Conservation (phyloP, 2,329 filamentous ascomycete species). For the Aureobasidium sp. region DNA sequence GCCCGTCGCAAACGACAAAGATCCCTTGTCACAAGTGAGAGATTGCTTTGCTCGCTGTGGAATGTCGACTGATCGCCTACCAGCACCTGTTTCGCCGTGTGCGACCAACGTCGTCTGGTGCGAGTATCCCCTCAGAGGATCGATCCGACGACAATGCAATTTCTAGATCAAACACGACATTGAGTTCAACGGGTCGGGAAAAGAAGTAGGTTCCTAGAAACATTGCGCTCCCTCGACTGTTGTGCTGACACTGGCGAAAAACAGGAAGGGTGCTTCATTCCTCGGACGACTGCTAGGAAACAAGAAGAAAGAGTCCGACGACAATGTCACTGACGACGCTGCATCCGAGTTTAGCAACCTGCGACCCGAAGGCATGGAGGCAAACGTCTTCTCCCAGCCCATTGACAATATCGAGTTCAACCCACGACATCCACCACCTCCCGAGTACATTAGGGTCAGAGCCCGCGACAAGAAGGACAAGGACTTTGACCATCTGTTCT, state of each 20-base stretch:
- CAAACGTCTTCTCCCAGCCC: slow-evolving; percentile 70
- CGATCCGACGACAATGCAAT: slow-evolving; percentile 2
- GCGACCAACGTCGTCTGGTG: slow-evolving; percentile 30
- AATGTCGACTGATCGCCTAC: slow-evolving; percentile 2
- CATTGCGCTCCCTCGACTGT: not conserved
- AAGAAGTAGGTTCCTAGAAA: slow-evolving; percentile 7
- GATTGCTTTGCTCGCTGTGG: slow-evolving; percentile 18
- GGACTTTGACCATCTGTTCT: slow-evolving; percentile 79
- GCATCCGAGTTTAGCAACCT: slow-evolving; percentile 38
- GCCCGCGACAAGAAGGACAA: slow-evolving; percentile 69
- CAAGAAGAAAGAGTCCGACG: slow-evolving; percentile 54
- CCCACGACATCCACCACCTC: slow-evolving; percentile 79
- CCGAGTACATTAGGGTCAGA: slow-evolving; percentile 81
- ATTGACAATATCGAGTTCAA: slow-evolving; percentile 67
- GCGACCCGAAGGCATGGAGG: slow-evolving; percentile 71
- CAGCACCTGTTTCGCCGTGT: slow-evolving; percentile 52
- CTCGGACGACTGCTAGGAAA: slow-evolving; percentile 74
- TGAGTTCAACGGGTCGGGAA: slow-evolving; percentile 5
- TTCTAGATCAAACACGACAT: slow-evolving; percentile 7
- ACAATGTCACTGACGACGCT: slow-evolving; percentile 26
- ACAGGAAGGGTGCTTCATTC: slow-evolving; percentile 81
- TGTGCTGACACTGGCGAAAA: slow-evolving; percentile 6
- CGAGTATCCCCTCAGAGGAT: slow-evolving; percentile 39
- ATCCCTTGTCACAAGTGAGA: slow-evolving; percentile 59
- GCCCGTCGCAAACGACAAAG: slow-evolving; percentile 33